Conservation (phyloP, 2,329 filamentous ascomycete species). For the Fusarium hainanense region DNA sequence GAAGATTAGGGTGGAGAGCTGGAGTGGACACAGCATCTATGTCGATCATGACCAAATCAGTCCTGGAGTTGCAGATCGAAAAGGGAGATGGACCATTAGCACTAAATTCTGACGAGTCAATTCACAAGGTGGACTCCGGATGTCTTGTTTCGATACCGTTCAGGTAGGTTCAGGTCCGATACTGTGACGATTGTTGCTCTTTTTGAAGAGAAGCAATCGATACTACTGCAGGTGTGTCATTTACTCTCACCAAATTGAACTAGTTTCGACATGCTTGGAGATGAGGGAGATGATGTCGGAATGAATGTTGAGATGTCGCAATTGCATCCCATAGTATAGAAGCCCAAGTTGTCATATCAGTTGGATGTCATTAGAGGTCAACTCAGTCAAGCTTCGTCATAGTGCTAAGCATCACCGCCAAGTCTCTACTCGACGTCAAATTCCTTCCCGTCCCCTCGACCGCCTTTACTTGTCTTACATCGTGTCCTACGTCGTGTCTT, state of each 20-base stretch:
- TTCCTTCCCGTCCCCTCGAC: background rate
- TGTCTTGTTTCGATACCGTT: background rate
- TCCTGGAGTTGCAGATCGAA: constrained; percentile 1
- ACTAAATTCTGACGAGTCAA: background rate
- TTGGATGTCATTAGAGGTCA: background rate
- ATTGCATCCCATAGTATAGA: no score
- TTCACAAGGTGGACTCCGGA: background rate
- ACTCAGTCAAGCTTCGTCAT: background rate
- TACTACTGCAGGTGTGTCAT: background rate
- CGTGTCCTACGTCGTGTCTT: background rate
- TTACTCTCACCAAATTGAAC: background rate
- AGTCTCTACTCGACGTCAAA: background rate
- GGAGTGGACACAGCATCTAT: background rate
- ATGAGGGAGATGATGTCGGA: background rate
- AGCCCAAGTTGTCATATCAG: no score
- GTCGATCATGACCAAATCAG: background rate
- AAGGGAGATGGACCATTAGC: background rate
- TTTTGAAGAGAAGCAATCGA: background rate
- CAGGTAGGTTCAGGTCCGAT: background rate
- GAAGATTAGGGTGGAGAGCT: background rate
- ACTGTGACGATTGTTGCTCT: background rate
- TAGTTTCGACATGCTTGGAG: background rate
- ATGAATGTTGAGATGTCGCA: background rate
- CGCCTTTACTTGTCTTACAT: background rate
- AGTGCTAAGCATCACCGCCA: background rate